phyloP scores from a whole-genome alignment of 805 yeast species.

The Myxozyma mucilagina region DNA sequence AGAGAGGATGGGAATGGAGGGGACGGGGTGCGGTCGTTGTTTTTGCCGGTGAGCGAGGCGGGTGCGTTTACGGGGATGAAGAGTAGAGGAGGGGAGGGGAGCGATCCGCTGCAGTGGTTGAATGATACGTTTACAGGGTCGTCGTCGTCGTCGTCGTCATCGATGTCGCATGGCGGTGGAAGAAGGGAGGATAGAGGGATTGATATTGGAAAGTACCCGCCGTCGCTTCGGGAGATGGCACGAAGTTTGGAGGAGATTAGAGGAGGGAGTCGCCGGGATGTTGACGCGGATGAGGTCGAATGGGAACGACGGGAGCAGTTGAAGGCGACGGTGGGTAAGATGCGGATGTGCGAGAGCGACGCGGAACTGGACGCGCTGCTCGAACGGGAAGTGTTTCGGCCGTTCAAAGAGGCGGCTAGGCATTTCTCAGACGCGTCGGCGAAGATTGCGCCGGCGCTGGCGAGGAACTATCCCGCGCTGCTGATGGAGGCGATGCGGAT shows the following conservation, averaged over 20 bases:
- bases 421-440: conserved; percentile 15
- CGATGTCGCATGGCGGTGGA: too few relatives aligned
- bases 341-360: conserved; percentile 26
- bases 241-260: conserved; percentile 6
- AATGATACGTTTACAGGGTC: not conserved
- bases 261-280: not conserved
- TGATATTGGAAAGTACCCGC: conserved; percentile 13
- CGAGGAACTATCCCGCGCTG: conserved; percentile 26
- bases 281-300: conserved; percentile 5
- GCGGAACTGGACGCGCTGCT: conserved; percentile 7
- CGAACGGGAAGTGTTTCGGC: conserved; percentile 21
- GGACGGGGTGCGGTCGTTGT: not conserved
- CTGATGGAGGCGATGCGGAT: conserved; percentile 23
- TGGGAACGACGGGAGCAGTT: conserved; percentile 17
- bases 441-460: conserved; percentile 12
- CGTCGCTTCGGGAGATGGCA: conserved; percentile 21
- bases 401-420: conserved; percentile 19
- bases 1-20: not conserved
- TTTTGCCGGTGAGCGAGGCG: not conserved
- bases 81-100: not conserved
- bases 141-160: too few relatives aligned
- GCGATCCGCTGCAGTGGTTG: conserved; percentile 24
- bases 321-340: conserved; percentile 1
- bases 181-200: too few relatives aligned
- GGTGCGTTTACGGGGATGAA: not conserved